Conservation (phyloP, 495 filamentous ascomycete species). For the Daldinia bambusicola region DNA sequence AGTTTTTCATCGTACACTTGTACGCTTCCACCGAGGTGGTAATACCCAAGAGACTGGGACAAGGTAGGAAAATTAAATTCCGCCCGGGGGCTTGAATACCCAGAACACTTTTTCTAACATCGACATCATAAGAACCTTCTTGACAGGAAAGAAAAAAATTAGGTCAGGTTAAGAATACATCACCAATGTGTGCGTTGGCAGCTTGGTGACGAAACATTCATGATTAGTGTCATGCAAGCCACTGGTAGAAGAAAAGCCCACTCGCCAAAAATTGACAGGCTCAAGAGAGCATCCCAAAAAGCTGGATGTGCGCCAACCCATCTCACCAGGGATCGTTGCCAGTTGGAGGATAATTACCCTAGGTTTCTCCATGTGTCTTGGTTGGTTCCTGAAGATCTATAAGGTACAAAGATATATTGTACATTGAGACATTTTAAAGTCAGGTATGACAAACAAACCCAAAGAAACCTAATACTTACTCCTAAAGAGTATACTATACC, state of each 20-base stretch:
- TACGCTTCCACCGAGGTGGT: conserved; percentile 18
- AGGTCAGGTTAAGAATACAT: conserved; percentile 6
- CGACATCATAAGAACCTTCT: conserved; percentile 13
- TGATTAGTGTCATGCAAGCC: conserved; percentile 42
- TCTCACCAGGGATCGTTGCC: not conserved
- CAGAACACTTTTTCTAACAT: conserved; percentile 8
- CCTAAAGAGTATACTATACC: not conserved
- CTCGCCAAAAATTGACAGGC: conserved; percentile 25
- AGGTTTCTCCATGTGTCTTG: conserved; percentile 26
- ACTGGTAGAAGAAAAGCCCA: conserved; percentile 30
- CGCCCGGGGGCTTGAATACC: conserved; percentile 25
- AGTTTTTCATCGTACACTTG: conserved; percentile 19
- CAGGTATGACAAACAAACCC: not conserved
- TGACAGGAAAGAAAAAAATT: conserved; percentile 1
- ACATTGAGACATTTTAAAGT: not conserved
- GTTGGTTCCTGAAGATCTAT: conserved; percentile 33
- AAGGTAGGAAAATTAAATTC: conserved; percentile 16
- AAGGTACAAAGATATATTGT: too few relatives aligned
- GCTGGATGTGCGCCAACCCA: conserved; percentile 37
- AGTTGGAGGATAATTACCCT: conserved; percentile 14
- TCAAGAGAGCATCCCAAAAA: conserved; percentile 33
- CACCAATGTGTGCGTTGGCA: conserved; percentile 37
- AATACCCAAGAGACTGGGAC: conserved; percentile 7
- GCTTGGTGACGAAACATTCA: conserved; percentile 40
- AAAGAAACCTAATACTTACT: not conserved